Evolutionary conservation across 176 grass and related monocot genomes (phyloP), one percentile per base, ranked within the genome.

Genomic region (Poa pratensis): DNA sequence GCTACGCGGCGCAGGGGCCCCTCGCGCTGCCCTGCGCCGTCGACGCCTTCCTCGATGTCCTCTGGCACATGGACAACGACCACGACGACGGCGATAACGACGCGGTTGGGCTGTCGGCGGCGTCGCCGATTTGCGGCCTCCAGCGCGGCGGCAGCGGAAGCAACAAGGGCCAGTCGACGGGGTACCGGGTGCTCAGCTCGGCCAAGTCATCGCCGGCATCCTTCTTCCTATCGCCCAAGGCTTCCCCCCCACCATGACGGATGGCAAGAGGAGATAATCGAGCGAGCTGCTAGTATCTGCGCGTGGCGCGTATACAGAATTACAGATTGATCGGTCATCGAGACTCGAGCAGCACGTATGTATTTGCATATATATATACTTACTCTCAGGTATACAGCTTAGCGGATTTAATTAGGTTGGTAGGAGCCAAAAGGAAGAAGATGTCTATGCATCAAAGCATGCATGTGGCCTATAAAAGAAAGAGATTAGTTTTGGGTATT

Each of bases 21-120:
- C 86, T 97, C 58, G 80, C 82, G 77, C 86, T 97, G 30, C 95
- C 92, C 6, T 97, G 92, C 82, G 45, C 59, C 66, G 95, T 91
- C 58, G 88, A 88, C 81, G 76, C 86, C 12, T 97, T 97, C 87
- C 87, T 81, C 12, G 82, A 80, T 79, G 91, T 91, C 40, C 71
- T 97, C 28, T 79, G 86, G 84, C 84, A 91, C 82, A 86, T 97
- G 79, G 89, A 90, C 87, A 76, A 72, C 39, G 69, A 19, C 24
- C 23, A 19, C 16, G 13, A 30, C 24, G 46, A 27, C 16, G 16
- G 1, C 3, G 72, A 30, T 26, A 5, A 7, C 20, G 20, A 6
- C 20, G 20, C 4, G 46, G 26, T 4, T 15, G 46, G 3, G 46
- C 46, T n/a, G 11, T 19, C 72, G 45, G 5, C 7, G 71, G 5